A percentile compares a stretch with the other conserved stretches of the same genome.
phyloP scores from a whole-genome alignment of 106 monocot species.

The Dendrobium nobile region DNA sequence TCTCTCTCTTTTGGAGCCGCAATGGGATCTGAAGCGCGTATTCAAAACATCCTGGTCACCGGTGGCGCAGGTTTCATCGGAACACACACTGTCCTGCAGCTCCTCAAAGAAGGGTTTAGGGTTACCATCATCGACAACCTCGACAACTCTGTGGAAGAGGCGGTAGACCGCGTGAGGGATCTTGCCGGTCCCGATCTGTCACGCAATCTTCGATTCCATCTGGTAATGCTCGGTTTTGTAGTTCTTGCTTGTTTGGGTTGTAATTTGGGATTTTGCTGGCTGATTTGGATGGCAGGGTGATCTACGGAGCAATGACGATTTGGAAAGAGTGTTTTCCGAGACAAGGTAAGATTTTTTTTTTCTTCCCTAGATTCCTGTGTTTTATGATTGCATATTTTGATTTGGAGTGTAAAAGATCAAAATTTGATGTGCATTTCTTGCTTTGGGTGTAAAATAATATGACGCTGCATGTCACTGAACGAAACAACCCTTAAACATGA shows the following conservation, averaged over 20 bases:
- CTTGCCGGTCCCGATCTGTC: constrained; percentile 51
- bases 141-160: constrained; percentile 55
- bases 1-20: neutral
- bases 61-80: constrained; percentile 82
- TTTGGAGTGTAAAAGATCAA: too few species aligned
- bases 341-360: constrained; percentile 1
- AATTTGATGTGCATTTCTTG: too few species aligned
- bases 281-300: constrained; percentile 20
- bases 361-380: too few species aligned
- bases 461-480: neutral
- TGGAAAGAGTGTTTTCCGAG: constrained; percentile 16
- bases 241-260: neutral
- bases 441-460: neutral
- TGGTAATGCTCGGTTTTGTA: constrained; percentile 18
- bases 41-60: constrained; percentile 46
- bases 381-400: too few species aligned
- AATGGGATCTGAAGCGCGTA: constrained; percentile 21
- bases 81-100: constrained; percentile 73
- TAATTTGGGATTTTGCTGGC: neutral
- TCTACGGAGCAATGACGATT: constrained; percentile 18
- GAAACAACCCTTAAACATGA: neutral
- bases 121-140: constrained; percentile 69
- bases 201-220: constrained; percentile 39
- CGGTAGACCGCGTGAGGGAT: constrained; percentile 44
- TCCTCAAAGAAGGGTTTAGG: constrained; percentile 47